Percentiles rank a stretch among this genome's conserved stretches.
phyloP scores from a whole-genome alignment of 139 green algal genomes.

The Bryopsis sp. region DNA sequence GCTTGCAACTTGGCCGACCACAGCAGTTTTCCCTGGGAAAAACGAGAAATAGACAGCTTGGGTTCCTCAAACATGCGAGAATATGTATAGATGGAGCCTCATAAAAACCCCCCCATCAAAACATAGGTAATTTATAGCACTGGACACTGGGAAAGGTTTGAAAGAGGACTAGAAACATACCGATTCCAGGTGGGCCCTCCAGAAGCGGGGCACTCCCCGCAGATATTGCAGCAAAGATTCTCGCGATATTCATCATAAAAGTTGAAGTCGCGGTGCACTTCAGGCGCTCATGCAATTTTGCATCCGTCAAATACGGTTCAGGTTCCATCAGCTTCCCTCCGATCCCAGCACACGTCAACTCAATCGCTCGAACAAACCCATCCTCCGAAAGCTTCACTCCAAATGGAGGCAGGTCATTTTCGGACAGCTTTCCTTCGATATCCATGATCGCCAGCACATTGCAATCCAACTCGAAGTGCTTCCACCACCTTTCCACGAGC shows the following conservation, averaged over 20 bases:
- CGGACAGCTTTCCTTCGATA: background rate
- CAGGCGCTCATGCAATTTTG: background rate
- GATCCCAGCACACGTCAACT: background rate
- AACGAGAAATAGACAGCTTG: background rate
- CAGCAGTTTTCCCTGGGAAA: constrained; percentile 25
- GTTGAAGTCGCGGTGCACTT: background rate
- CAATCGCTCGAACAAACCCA: background rate
- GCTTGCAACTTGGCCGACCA: constrained; percentile 26
- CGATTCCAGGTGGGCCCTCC: constrained; percentile 27
- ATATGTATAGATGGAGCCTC: no score
- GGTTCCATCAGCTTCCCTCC: background rate
- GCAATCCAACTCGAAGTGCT: background rate
- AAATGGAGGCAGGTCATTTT: background rate
- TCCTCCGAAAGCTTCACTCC: background rate
- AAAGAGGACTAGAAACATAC: background rate
- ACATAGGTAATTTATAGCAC: no score
- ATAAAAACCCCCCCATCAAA: no score
- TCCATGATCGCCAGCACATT: background rate
- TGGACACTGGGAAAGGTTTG: no score
- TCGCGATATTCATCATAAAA: constrained; percentile 21
- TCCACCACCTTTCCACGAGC: no score
- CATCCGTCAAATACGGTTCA: background rate
- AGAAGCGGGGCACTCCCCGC: constrained; percentile 22
- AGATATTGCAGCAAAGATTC: constrained; percentile 23
- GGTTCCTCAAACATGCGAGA: background rate